Percentiles rank a stretch among this genome's conserved stretches.
These are phyloP conservation scores for Tanacetum coccineum DNA, from an alignment of 129 eudicot genomes.

Conservation along the genomic window DNA sequence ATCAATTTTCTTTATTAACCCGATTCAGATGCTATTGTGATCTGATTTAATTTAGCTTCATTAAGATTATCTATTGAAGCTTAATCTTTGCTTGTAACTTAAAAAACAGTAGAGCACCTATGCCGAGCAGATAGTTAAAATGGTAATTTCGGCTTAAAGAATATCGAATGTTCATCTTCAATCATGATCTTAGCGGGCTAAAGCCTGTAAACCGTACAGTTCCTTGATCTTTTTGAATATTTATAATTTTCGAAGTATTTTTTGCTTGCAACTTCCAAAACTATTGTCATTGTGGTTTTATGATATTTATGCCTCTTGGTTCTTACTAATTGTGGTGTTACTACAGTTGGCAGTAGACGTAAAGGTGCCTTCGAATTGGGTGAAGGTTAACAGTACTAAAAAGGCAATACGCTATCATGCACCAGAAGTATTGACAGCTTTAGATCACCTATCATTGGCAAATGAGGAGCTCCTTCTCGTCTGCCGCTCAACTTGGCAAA, in stretches of 20 bases:
- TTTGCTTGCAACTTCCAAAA: neutral
- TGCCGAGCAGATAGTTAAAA: too few relatives aligned
- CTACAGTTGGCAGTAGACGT: conserved; percentile 65
- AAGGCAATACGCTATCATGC: conserved; percentile 92
- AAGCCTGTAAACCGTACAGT: too few relatives aligned
- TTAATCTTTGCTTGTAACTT: too few relatives aligned
- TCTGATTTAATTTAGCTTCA: neutral
- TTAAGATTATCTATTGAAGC: too few relatives aligned
- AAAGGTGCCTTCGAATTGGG: conserved; percentile 86
- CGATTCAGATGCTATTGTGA: neutral
- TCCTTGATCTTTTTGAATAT: neutral
- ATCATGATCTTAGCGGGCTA: too few relatives aligned
- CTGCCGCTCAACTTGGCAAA: conserved; percentile 78
- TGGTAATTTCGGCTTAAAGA: too few relatives aligned
- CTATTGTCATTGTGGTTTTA: conserved; percentile 13
- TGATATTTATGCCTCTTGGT: neutral
- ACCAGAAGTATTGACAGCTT: conserved; percentile 75
- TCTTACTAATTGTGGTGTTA: conserved; percentile 12
- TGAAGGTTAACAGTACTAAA: conserved; percentile 93
- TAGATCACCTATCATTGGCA: conserved; percentile 68
- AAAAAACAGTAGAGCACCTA: too few relatives aligned
- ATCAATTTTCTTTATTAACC: too few relatives aligned
- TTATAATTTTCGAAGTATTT: neutral
- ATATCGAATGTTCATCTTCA: too few relatives aligned
- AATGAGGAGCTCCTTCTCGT: conserved; percentile 65